Evolutionary conservation across 306 rosid species (phyloP).

Genomic region (Vigna radiata): DNA sequence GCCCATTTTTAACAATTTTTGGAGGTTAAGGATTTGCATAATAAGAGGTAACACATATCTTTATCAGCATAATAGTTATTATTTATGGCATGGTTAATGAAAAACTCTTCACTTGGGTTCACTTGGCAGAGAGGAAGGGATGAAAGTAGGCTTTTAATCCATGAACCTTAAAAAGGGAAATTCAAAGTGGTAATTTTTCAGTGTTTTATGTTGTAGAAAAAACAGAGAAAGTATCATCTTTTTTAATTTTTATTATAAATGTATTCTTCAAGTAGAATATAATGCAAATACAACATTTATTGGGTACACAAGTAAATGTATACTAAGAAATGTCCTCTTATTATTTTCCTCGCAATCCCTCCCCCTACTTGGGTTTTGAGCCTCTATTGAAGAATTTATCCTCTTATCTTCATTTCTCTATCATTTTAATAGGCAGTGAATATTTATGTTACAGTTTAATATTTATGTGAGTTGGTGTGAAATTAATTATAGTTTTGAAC

Average conservation of each 20-base stretch:
- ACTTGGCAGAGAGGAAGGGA: background rate
- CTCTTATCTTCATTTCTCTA: background rate
- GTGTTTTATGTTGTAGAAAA: constrained; percentile 8
- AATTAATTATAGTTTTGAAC: background rate
- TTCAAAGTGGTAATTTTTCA: background rate
- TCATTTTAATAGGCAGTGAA: background rate
- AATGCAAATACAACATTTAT: constrained; percentile 17
- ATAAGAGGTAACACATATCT: background rate
- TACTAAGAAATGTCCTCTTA: background rate
- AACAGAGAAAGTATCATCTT: background rate
- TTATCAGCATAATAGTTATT: background rate
- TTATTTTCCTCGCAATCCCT: constrained; percentile 19
- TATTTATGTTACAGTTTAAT: constrained; percentile 3
- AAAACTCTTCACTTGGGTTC: constrained; percentile 23
- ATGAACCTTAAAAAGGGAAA: background rate
- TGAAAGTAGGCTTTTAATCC: constrained; percentile 3
- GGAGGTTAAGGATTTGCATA: constrained; percentile 10
- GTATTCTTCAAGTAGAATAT: background rate
- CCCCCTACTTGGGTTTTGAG: constrained; percentile 1
- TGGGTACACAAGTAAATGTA: constrained; percentile 12
- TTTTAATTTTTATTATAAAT: background rate
- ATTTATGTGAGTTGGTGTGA: constrained; percentile 9
- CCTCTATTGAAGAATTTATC: constrained; percentile 13
- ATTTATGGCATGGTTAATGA: background rate
- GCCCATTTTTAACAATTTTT: background rate